Conservation (phyloP, 1,139 yeast genomes). For the Pichia sp. region DNA sequence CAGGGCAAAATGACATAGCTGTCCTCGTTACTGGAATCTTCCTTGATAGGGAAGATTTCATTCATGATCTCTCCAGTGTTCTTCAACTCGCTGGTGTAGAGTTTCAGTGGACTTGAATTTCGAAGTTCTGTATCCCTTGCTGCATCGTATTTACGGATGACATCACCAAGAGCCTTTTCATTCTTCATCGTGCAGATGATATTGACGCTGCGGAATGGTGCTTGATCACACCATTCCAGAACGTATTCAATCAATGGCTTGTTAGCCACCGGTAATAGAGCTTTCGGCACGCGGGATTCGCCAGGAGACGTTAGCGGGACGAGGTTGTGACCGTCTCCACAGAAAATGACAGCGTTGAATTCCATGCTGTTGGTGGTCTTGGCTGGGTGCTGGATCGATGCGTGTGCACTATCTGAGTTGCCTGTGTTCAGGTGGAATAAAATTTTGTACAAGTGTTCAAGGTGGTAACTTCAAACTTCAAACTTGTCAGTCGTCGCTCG, state of each 20-base stretch:
- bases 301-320: slow-evolving; percentile 62
- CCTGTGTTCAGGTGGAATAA: too few relatives aligned
- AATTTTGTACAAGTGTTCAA: too few relatives aligned
- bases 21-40: slow-evolving; percentile 27
- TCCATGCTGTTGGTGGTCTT: slow-evolving; percentile 46
- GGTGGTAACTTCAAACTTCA: too few relatives aligned
- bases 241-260: slow-evolving; percentile 86
- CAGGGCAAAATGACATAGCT: slow-evolving; percentile 83
- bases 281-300: slow-evolving; percentile 65
- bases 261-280: slow-evolving; percentile 84
- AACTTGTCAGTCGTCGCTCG: too few relatives aligned
- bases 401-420: too few relatives aligned
- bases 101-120: slow-evolving; percentile 35
- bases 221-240: slow-evolving; percentile 88
- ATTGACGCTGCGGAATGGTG: slow-evolving; percentile 61
- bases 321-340: slow-evolving; percentile 75
- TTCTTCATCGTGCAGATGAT: slow-evolving; percentile 39
- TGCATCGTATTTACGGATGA: slow-evolving; percentile 26
- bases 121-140: slow-evolving; percentile 27
- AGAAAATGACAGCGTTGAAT: slow-evolving; percentile 82
- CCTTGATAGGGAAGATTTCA: slow-evolving; percentile 26
- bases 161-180: slow-evolving; percentile 22
- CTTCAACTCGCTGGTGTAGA: slow-evolving; percentile 40
- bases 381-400: neutral
- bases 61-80: slow-evolving; percentile 60